Conservation (phyloP, 2,329 filamentous ascomycete genomes). For the Phaeosphaeria sp. region DNA sequence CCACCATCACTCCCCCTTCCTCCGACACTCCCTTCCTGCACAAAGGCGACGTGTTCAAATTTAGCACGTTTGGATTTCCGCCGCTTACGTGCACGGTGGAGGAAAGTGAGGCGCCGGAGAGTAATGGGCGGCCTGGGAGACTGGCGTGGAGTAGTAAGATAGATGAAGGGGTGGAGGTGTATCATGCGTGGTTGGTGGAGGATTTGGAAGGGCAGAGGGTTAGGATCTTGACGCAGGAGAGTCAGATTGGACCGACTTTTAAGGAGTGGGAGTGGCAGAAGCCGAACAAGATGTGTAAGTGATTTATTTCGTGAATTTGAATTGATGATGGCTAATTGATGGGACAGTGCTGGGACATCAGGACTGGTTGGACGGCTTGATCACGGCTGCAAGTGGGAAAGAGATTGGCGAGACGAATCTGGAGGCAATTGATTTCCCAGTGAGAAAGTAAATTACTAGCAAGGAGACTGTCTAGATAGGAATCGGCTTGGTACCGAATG, state of each 20-base stretch:
- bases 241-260: slow-evolving; percentile 41
- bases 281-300: slow-evolving; percentile 40
- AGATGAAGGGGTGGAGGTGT: slow-evolving; percentile 38
- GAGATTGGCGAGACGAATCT: slow-evolving; percentile 27
- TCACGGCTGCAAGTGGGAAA: slow-evolving; percentile 31
- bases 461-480: not conserved
- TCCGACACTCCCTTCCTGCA: slow-evolving; percentile 26
- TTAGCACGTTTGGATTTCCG: slow-evolving; percentile 47
- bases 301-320: too few species aligned
- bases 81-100: slow-evolving; percentile 33
- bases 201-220: slow-evolving; percentile 40
- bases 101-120: slow-evolving; percentile 18
- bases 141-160: slow-evolving; percentile 28
- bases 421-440: slow-evolving; percentile 20
- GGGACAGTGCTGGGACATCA: slow-evolving; percentile 41
- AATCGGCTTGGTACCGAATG: too few species aligned
- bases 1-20: slow-evolving; percentile 34
- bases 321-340: not conserved
- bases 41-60: slow-evolving; percentile 39
- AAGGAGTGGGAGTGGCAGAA: slow-evolving; percentile 31
- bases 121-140: slow-evolving; percentile 29
- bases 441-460: not conserved
- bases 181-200: slow-evolving; percentile 48
- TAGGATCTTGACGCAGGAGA: slow-evolving; percentile 46
- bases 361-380: slow-evolving; percentile 47